phyloP scores from a whole-genome alignment of 345 rosid genomes.

The Rhizophora apiculata region DNA sequence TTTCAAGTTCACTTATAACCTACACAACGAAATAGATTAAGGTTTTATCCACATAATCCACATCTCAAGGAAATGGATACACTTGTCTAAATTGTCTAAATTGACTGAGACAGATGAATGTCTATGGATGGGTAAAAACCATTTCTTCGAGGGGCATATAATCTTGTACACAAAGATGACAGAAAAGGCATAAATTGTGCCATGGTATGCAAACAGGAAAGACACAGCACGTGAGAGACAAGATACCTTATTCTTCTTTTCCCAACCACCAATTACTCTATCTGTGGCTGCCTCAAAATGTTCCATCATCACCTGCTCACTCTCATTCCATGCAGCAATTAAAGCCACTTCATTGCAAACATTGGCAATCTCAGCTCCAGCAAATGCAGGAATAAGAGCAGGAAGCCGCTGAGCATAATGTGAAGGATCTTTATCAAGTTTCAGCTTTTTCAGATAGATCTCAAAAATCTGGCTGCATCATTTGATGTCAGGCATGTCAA shows the following conservation, averaged over 20 bases:
- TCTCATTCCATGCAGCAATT: constrained; percentile 76
- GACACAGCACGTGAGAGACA: not conserved
- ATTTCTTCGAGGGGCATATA: not conserved
- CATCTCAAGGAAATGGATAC: not conserved
- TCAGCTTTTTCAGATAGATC: constrained; percentile 76
- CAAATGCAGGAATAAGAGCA: constrained; percentile 94
- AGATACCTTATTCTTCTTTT: constrained; percentile 85
- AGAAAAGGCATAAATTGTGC: not conserved
- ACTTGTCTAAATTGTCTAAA: not conserved
- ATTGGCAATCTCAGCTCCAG: constrained; percentile 97
- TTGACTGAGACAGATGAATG: not conserved
- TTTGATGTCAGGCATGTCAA: constrained; percentile 89
- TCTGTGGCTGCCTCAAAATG: constrained; percentile 95
- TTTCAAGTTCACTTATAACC: constrained; percentile 92
- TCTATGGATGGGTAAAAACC: not conserved
- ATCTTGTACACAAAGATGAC: not conserved
- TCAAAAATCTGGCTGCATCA: constrained; percentile 88
- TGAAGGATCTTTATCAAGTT: constrained; percentile 74
- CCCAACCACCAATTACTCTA: constrained; percentile 96
- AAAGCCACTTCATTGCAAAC: constrained; percentile 95
- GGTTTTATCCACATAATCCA: not conserved
- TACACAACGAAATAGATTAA: constrained; percentile 7
- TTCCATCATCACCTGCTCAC: constrained; percentile 53
- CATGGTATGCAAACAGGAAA: not conserved
- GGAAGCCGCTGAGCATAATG: constrained; percentile 86